Base-by-base conservation (phyloP, 2,329 filamentous ascomycete species). In the Cucurbitaria berberidis region DNA sequence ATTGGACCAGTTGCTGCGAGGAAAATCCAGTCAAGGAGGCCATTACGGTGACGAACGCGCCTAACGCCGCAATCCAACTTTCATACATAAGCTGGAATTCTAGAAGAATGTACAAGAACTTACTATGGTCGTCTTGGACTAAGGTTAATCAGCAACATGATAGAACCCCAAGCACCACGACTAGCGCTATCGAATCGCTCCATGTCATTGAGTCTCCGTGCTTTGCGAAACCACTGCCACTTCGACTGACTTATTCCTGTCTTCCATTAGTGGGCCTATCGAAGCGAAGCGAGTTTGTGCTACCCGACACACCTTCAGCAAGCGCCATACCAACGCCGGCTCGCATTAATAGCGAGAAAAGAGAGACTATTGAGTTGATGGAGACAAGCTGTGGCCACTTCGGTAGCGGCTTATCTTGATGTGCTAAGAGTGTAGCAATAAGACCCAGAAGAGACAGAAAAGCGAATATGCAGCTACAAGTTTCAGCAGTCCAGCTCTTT, bases 191-290 rank as follows among this genome's bases (percentile, higher is more conserved):
- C 55, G 5, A 61, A 46, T 7, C 43, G 34, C 26, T 53, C 45
- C 41, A 59, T 54, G n/a, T 59, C 44, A 8, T 44, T 16, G 2
- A 61, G 40, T 18, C 15, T 45, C 8, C 35, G 18, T 7, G 55
- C 16, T 27, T 42, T 56, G 1, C 40, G 21, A 26, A 46, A 54
- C 55, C 51, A 59, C 8, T 57, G 47, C 55, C 53, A 62, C 39
- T 62, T 62, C 3, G 38, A 51, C 32, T 59, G 59, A 24, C 59
- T 59, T 27, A 57, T 62, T 15, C 55, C 51, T 60, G n/a, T 21
- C 15, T 19, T 18, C 7, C 22, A 4, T 29, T 22, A 34, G 35
- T 27, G 8, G 8, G 21, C 13, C 6, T 38, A 15, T 27, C 5
- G 6, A 38, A 7, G 36, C 19, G 13, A 26, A 18, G 3, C 22